phyloP scores from a whole-genome alignment of 106 monocot genomes.

The Ottelia alismoides region DNA sequence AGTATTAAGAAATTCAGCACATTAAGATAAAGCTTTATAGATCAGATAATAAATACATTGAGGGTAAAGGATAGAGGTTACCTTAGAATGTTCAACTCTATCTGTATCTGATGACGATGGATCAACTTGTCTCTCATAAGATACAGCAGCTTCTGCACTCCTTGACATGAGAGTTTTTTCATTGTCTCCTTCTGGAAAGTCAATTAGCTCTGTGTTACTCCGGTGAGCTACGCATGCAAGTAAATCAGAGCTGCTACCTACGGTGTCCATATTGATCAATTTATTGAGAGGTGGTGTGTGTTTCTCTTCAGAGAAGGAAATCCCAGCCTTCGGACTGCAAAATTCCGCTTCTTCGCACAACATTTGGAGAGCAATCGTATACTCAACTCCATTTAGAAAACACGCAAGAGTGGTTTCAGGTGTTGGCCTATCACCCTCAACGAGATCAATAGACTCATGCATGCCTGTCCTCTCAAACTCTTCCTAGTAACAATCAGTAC shows the following conservation, averaged over 20 bases:
- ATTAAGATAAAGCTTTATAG: background rate
- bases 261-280: no score
- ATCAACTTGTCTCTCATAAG: no score
- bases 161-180: no score
- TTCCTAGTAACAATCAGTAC: constrained; percentile 50
- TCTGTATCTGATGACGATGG: background rate
- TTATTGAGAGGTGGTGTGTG: no score
- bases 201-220: no score
- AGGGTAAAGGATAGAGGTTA: constrained; percentile 1
- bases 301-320: no score
- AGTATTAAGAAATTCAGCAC: no score
- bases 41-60: no score
- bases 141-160: no score
- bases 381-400: constrained; percentile 36
- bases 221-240: no score
- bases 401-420: constrained; percentile 32
- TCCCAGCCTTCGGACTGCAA: background rate
- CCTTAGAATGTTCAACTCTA: background rate
- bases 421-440: constrained; percentile 27
- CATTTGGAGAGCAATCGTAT: constrained; percentile 27
- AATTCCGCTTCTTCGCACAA: constrained; percentile 15
- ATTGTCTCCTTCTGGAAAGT: no score
- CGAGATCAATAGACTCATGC: constrained; percentile 20
- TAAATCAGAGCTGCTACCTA: no score
- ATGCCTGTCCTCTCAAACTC: constrained; percentile 51